Evolutionary conservation across 139 green algal species (phyloP), one percentile per base, ranked within the genome.

Genomic region (Picochlorum costavermella): DNA sequence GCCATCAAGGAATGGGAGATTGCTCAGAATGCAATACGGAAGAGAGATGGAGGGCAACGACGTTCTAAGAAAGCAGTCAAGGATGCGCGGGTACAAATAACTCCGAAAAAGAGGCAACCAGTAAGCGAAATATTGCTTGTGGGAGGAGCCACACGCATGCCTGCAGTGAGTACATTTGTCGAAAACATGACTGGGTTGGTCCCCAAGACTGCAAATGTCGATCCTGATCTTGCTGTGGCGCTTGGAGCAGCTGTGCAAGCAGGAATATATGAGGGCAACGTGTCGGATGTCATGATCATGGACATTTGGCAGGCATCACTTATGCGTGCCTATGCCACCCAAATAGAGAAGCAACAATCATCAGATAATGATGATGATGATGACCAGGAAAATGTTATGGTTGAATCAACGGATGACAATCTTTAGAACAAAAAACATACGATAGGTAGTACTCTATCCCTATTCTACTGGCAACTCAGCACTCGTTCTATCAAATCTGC

Each of bases 211-310:
- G 30, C 43, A 11, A 46, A 55, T 14, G 75, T 95, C 12, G 80
- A 96, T 65, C 88, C 88, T 10, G 89, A 96, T 57, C 76, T 88
- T 67, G 88, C 84, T 4, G 89, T 95, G 31, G 89, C 89, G 6
- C 64, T 90, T 40, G 89, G 89, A 6, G 89, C 89, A 8, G 89
- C 89, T 23, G 76, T 95, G 26, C 86, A 91, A 56, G 89, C 89
- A 3, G 89, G 84, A 43, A 84, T 92, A 29, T 74, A 90, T 31
- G 80, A 91, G 58, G 88, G 87, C 1, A 4, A 75, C 83, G 76
- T 94, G 11, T 66, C 59, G 31, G 83, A 85, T 61, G 43, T 95
- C 25, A 92, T 95, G 84, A 80, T 94, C 6, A 75, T 89, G 70
- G 79, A 85, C 36, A 65, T 85, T 14, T 87, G 74, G 78, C 80